These are phyloP conservation scores for Pterocarpus santalinus DNA, from an alignment of 306 rosid genomes.

Conservation along the genomic window DNA sequence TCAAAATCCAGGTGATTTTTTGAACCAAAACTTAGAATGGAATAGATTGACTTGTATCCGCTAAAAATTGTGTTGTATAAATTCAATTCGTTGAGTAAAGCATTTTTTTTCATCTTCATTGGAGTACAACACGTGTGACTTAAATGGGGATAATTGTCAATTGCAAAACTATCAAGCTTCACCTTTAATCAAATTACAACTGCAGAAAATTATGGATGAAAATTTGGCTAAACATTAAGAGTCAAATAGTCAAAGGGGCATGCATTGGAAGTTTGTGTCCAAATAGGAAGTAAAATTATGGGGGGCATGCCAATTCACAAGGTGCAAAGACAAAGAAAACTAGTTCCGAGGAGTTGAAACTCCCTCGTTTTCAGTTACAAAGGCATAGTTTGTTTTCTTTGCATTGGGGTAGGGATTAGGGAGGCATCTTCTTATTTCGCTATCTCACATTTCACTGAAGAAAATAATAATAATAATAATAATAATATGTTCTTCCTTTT, in stretches of 20 bases:
- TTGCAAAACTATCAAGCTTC: slow-evolving; percentile 28
- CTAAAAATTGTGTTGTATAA: not conserved
- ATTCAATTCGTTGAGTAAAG: too few species aligned
- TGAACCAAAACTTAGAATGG: not conserved
- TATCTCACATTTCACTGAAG: slow-evolving; percentile 3
- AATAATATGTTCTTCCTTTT: too few species aligned
- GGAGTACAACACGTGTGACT: not conserved
- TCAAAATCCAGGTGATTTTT: not conserved
- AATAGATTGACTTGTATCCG: not conserved
- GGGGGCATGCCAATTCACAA: slow-evolving; percentile 40
- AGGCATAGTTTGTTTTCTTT: slow-evolving; percentile 48
- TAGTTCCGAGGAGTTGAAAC: slow-evolving; percentile 58
- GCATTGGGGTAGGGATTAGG: slow-evolving; percentile 56
- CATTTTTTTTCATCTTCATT: too few species aligned
- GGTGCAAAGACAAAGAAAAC: slow-evolving; percentile 47
- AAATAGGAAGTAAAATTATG: slow-evolving; percentile 19
- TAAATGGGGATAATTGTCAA: not conserved
- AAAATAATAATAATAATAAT: not conserved
- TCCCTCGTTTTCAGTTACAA: slow-evolving; percentile 56
- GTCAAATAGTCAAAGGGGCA: slow-evolving; percentile 62
- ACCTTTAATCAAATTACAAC: slow-evolving; percentile 1
- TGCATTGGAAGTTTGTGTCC: slow-evolving; percentile 49
- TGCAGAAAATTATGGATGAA: slow-evolving; percentile 10
- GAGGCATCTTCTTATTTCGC: slow-evolving; percentile 42
- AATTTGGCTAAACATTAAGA: not conserved